phyloP scores from a whole-genome alignment of 2,329 filamentous ascomycete species.

The Diaporthe nobilis region DNA sequence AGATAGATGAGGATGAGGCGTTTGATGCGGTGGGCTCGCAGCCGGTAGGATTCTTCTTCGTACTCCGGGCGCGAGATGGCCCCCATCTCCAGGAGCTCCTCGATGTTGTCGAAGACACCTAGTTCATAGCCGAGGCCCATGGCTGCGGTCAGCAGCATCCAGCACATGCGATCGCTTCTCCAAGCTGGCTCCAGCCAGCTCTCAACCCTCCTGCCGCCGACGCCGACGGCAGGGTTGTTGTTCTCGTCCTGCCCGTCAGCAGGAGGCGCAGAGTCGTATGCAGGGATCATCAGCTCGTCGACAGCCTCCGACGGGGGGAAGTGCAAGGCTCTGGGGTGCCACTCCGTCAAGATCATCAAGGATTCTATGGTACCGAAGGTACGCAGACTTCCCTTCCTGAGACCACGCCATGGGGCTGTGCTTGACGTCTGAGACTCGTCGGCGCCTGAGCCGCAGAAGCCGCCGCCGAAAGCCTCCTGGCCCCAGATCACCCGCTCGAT shows the following conservation, averaged over 20 bases:
- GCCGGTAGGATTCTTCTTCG: slow-evolving; percentile 82
- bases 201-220: slow-evolving; percentile 88
- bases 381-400: slow-evolving; percentile 83
- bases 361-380: slow-evolving; percentile 96
- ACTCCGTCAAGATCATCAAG: slow-evolving; percentile 93
- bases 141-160: slow-evolving; percentile 95
- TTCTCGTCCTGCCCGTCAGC: slow-evolving; percentile 50
- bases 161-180: slow-evolving; percentile 95
- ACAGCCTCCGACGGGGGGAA: slow-evolving; percentile 88
- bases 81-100: slow-evolving; percentile 74
- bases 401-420: slow-evolving; percentile 77
- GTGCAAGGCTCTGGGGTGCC: slow-evolving; percentile 94
- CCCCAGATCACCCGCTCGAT: slow-evolving; percentile 96
- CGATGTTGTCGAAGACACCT: slow-evolving; percentile 93
- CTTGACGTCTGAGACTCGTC: slow-evolving; percentile 75
- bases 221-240: slow-evolving; percentile 65
- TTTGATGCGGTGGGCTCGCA: slow-evolving; percentile 85
- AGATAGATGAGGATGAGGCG: slow-evolving; percentile 91
- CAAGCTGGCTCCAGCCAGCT: slow-evolving; percentile 97
- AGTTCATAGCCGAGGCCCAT: slow-evolving; percentile 93
- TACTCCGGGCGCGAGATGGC: slow-evolving; percentile 75
- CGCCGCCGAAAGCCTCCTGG: slow-evolving; percentile 94
- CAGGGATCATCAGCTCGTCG: slow-evolving; percentile 76
- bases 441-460: slow-evolving; percentile 82
- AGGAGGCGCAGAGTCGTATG: slow-evolving; percentile 61